These are phyloP conservation scores for Bocquillonia castaneifolia DNA, from an alignment of 441 rosid genomes.

Conservation along the genomic window DNA sequence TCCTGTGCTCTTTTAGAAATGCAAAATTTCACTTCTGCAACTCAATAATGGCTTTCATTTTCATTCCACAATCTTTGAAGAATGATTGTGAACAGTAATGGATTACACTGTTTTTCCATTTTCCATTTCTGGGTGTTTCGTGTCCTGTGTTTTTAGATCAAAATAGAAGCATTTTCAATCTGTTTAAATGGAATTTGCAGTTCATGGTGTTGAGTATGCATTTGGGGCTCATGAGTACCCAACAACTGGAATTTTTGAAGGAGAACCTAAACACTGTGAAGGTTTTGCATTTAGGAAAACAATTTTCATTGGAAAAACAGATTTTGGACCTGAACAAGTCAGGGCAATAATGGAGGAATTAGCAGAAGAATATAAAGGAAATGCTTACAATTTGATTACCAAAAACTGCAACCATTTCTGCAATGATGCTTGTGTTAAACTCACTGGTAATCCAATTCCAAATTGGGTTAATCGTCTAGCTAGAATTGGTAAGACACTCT, in stretches of 20 bases:
- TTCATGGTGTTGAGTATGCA: conserved; percentile 89
- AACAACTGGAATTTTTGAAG: conserved; percentile 90
- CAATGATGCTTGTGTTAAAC: conserved; percentile 69
- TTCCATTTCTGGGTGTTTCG: conserved; percentile 7
- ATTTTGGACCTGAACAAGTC: conserved; percentile 53
- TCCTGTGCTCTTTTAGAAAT: conserved; percentile 2
- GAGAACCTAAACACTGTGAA: conserved; percentile 78
- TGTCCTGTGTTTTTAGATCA: background rate
- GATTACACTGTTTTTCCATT: background rate
- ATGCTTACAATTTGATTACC: conserved; percentile 80
- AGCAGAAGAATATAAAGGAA: conserved; percentile 67
- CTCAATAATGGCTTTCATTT: background rate
- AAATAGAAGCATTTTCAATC: background rate
- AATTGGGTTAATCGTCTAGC: conserved; percentile 97
- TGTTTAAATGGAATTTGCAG: conserved; percentile 37
- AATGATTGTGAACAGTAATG: background rate
- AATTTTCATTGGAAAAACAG: conserved; percentile 86
- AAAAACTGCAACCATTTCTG: conserved; percentile 98
- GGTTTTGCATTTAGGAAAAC: conserved; percentile 84
- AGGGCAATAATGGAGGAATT: conserved; percentile 77
- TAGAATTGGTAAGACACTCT: conserved; percentile 56
- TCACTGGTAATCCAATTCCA: conserved; percentile 84
- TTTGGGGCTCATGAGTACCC: conserved; percentile 94
- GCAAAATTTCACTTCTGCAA: background rate
- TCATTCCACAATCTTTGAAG: too few relatives aligned